phyloP scores from a whole-genome alignment of 176 grass and related monocot species.

The Canna indica region DNA sequence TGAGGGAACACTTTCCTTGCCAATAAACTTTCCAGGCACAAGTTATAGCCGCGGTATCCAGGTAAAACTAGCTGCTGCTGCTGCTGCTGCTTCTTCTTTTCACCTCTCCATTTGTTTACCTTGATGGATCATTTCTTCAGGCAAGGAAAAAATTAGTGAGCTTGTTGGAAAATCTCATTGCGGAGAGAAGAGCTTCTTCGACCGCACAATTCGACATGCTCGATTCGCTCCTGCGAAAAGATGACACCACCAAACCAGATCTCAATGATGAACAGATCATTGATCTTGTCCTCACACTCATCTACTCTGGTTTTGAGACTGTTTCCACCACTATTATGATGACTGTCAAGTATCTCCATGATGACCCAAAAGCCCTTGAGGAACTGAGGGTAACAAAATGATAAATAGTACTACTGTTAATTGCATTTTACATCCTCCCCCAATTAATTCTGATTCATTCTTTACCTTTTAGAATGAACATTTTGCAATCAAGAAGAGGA shows the following conservation, averaged over 20 bases:
- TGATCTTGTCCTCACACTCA: constrained; percentile 4
- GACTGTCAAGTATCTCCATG: constrained; percentile 15
- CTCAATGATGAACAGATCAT: constrained; percentile 13
- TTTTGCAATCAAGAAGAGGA: constrained; percentile 9
- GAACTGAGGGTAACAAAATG: constrained; percentile 13
- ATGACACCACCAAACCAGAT: not conserved
- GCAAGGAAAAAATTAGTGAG: not conserved
- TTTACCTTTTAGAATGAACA: constrained; percentile 14
- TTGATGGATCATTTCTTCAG: not conserved
- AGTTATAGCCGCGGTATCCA: constrained; percentile 15
- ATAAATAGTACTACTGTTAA: no score
- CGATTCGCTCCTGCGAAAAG: not conserved
- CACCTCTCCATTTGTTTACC: not conserved
- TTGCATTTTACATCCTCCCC: no score
- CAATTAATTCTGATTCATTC: not conserved
- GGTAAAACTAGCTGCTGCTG: not conserved
- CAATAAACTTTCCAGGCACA: constrained; percentile 19
- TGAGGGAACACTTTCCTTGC: constrained; percentile 11
- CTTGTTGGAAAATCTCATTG: constrained; percentile 11
- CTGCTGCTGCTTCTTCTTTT: not conserved
- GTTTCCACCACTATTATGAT: constrained; percentile 18
- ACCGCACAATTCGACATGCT: not conserved
- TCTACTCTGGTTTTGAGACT: constrained; percentile 16
- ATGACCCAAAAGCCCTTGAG: constrained; percentile 9
- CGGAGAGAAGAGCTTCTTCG: constrained; percentile 7